Percentiles rank a stretch among this genome's conserved stretches.
Evolutionary conservation across 805 yeast genomes (phyloP).

Genomic region (Candida odintsovae): DNA sequence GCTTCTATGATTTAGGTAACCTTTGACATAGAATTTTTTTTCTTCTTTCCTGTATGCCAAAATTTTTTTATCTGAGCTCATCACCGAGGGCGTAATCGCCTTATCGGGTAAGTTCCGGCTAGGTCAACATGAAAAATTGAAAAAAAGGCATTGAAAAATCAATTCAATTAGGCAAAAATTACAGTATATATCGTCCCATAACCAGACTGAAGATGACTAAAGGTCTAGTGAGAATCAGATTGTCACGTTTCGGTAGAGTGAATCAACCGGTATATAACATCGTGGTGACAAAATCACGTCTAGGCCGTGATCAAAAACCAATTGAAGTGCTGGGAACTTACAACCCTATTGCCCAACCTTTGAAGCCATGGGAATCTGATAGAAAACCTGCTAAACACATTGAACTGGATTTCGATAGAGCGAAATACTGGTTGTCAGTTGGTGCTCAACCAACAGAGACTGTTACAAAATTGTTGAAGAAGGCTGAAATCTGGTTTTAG

Average conservation of each 20-base stretch:
- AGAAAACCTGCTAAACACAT: slow-evolving; percentile 69
- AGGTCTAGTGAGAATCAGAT: slow-evolving; percentile 78
- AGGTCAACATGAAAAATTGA: background rate
- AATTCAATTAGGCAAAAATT: too few relatives aligned
- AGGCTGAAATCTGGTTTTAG: slow-evolving; percentile 54
- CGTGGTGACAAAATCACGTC: slow-evolving; percentile 70
- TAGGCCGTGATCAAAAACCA: slow-evolving; percentile 85
- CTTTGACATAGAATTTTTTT: background rate
- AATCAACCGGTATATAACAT: slow-evolving; percentile 87
- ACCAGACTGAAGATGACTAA: slow-evolving; percentile 28
- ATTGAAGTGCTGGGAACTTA: slow-evolving; percentile 94
- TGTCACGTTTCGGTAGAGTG: slow-evolving; percentile 89
- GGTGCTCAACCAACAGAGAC: slow-evolving; percentile 93
- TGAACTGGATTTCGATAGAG: slow-evolving; percentile 76
- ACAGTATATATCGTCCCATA: too few relatives aligned
- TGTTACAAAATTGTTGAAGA: slow-evolving; percentile 69
- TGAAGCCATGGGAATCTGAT: slow-evolving; percentile 54
- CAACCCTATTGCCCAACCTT: slow-evolving; percentile 73
- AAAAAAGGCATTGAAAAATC: background rate
- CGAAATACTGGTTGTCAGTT: slow-evolving; percentile 95
- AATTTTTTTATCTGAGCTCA: slow-evolving; percentile 1
- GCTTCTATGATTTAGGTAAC: background rate
- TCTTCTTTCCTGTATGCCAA: background rate
- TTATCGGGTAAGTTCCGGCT: background rate
- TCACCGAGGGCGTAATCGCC: background rate